Evolutionary conservation across 176 grass and related monocot species (phyloP), one percentile per base, ranked within the genome.

Genomic region (Eremochloa ophiuroides): DNA sequence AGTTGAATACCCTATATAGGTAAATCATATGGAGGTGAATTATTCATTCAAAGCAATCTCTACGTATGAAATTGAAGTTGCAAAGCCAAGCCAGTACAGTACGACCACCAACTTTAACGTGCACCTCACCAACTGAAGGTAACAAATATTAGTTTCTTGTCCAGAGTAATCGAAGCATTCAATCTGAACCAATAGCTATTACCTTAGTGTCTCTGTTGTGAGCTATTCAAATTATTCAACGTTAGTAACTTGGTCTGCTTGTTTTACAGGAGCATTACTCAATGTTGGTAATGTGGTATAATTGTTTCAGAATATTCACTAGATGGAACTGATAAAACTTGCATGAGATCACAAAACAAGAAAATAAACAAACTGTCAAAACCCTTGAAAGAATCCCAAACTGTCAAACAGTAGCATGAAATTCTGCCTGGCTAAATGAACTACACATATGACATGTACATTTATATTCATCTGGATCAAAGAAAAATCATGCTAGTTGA

Each of bases 31-130:
- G 63, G 35, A 67, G 28, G 16, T 82, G 60, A 73, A 67, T 73
- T 56, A 69, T 48, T 76, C 37, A n/a, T 35, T 46, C 39, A 75
- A 53, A 62, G 7, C 14, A 56, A 43, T 25, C n/a, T 30, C 17
- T 62, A 67, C 10, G 31, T 48, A 75, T 41, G 16, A 51, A 75
- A 51, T 34, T 71, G 2, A 48, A 50, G 34, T 78, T 10, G 20
- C 23, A 59, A 69, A 65, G 47, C 8, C 20, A 38, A 67, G 1
- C 18, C 18, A 67, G 17, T 37, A 66, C 33, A 74, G 66, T n/a
- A 65, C 13, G 75, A 74, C 73, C 65, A 73, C 69, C 71, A 13
- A 53, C 30, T 74, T 59, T 14, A 76, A 40, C 33, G 38, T n/a
- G 10, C 30, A n/a, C 53, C 35, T 60, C 53, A 17, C 34, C 4